Percentiles rank a stretch among this genome's conserved stretches.
Evolutionary conservation across 495 filamentous ascomycete genomes (phyloP).

Genomic region (Hypoxylon rickii): DNA sequence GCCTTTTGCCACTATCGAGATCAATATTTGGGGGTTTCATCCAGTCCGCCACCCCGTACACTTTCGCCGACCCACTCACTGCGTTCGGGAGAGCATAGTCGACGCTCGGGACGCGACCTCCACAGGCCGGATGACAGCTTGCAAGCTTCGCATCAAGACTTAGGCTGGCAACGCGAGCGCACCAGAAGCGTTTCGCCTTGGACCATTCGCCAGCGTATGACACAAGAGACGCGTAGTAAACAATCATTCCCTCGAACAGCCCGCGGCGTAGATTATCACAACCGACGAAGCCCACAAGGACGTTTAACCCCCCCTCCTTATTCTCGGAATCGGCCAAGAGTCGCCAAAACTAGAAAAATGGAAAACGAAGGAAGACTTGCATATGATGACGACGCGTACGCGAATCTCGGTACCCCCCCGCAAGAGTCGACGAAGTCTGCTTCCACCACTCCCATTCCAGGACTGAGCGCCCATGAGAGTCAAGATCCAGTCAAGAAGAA

Average conservation of each 20-base stretch:
- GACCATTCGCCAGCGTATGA: slow-evolving; percentile 7
- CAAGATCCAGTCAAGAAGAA: neutral
- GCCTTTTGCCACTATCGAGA: neutral
- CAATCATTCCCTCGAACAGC: neutral
- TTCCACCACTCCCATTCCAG: neutral
- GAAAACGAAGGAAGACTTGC: slow-evolving; percentile 29
- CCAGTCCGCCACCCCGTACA: neutral
- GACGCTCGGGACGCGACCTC: neutral
- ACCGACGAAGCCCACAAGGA: too few species aligned
- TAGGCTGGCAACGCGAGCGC: neutral
- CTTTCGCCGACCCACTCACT: slow-evolving; percentile 7
- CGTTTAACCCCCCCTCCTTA: neutral
- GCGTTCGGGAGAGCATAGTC: neutral
- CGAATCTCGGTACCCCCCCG: neutral
- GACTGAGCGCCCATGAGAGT: neutral
- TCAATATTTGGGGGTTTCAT: too few species aligned
- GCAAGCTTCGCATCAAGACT: neutral
- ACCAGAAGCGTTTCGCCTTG: slow-evolving; percentile 4
- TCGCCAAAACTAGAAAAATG: neutral
- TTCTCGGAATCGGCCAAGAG: slow-evolving; percentile 1
- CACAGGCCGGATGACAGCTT: slow-evolving; percentile 8
- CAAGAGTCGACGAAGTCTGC: neutral
- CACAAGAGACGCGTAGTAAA: neutral
- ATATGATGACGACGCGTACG: slow-evolving; percentile 25
- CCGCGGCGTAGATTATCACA: neutral